These are phyloP conservation scores for Macrocybe gigantea DNA, from an alignment of 768 basidiomycete genomes.

Conservation along the genomic window DNA sequence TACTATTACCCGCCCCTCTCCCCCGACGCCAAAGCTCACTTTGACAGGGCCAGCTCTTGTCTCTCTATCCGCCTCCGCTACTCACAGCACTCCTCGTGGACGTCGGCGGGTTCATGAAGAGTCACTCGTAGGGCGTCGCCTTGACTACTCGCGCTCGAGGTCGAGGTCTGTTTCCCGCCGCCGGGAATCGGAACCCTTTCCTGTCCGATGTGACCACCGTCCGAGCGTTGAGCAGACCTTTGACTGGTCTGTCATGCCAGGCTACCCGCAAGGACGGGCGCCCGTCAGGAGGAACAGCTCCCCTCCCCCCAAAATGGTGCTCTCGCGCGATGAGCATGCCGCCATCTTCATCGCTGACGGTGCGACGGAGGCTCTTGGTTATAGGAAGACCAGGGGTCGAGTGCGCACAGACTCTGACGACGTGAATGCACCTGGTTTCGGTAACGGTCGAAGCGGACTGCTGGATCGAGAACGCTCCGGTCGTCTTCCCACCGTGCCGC, in stretches of 20 bases:
- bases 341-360: slow-evolving; percentile 18
- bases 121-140: slow-evolving; percentile 24
- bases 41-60: slow-evolving; percentile 18
- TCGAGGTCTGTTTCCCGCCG: slow-evolving; percentile 33
- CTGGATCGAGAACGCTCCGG: slow-evolving; percentile 32
- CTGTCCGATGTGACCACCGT: slow-evolving; percentile 12
- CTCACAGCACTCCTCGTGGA: slow-evolving; percentile 46
- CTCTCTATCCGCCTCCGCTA: slow-evolving; percentile 14
- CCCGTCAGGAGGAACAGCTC: slow-evolving; percentile 51
- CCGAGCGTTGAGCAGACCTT: slow-evolving; percentile 39
- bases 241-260: slow-evolving; percentile 34
- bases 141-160: slow-evolving; percentile 31
- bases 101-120: slow-evolving; percentile 37
- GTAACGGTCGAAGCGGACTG: slow-evolving; percentile 61
- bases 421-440: slow-evolving; percentile 55
- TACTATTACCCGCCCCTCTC: slow-evolving; percentile 45
- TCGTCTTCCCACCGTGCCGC: slow-evolving; percentile 9
- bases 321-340: slow-evolving; percentile 22
- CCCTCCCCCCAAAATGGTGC: slow-evolving; percentile 44
- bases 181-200: slow-evolving; percentile 8
- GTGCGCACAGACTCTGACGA: slow-evolving; percentile 45
- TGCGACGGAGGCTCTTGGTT: slow-evolving; percentile 15
- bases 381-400: slow-evolving; percentile 44
- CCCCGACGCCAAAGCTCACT: slow-evolving; percentile 54
- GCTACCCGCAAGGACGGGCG: slow-evolving; percentile 42